These are phyloP conservation scores for Calonectria henricotiae DNA, from an alignment of 2,329 filamentous ascomycete genomes.

Conservation along the genomic window DNA sequence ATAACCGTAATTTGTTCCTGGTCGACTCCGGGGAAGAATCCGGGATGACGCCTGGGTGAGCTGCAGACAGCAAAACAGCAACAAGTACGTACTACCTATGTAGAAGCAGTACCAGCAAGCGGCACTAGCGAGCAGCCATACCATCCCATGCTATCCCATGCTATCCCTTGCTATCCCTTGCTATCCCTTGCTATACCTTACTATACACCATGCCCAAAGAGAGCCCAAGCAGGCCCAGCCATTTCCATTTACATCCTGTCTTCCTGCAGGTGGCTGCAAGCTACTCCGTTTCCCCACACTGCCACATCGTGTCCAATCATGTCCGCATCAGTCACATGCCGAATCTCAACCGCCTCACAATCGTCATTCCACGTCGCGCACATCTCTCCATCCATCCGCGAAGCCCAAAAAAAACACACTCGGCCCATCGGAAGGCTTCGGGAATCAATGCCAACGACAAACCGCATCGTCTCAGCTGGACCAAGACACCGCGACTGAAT, in stretches of 20 bases:
- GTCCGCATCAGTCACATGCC: conserved; percentile 44
- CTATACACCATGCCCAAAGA: neutral
- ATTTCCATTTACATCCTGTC: conserved; percentile 13
- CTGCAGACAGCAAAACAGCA: neutral
- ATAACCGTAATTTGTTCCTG: conserved; percentile 6
- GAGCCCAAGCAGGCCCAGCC: conserved; percentile 17
- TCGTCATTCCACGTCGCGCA: conserved; percentile 33
- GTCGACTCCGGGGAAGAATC: neutral
- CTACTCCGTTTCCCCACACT: conserved; percentile 43
- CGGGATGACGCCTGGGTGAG: conserved; percentile 1
- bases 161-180: too few relatives aligned
- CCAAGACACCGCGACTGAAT: conserved; percentile 26
- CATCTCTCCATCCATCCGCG: conserved; percentile 43
- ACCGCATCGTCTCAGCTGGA: conserved; percentile 14
- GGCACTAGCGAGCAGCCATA: too few relatives aligned
- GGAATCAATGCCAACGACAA: conserved; percentile 34
- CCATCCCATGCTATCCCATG: neutral
- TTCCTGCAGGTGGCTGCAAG: conserved; percentile 4
- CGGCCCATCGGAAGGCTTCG: conserved; percentile 43
- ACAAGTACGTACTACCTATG: too few relatives aligned
- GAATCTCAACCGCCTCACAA: conserved; percentile 34
- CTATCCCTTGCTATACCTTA: neutral
- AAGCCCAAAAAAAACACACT: conserved; percentile 39
- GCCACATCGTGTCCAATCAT: conserved; percentile 35
- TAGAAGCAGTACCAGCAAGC: neutral